Percentiles rank a stretch among this genome's conserved stretches.
Conservation (phyloP, 2,329 filamentous ascomycete genomes). For the Talaromyces sp. region DNA sequence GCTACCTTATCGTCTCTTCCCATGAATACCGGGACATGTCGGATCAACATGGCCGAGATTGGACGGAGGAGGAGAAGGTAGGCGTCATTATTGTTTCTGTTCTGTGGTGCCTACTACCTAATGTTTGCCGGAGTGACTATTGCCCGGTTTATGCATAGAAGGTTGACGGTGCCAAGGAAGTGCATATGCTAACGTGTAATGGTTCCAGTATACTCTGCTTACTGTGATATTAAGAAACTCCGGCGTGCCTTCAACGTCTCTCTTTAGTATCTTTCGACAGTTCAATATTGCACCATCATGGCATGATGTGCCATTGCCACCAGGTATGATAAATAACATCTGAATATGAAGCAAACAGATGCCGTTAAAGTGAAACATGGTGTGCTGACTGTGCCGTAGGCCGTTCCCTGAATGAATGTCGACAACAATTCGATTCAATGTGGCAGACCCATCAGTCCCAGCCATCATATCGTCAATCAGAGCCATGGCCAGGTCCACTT, state of each 20-base stretch:
- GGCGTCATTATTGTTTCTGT: conserved; percentile 9
- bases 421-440: conserved; percentile 14
- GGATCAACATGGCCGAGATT: conserved; percentile 41
- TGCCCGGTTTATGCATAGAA: background rate
- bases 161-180: background rate
- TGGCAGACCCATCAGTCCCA: conserved; percentile 14
- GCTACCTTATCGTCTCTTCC: conserved; percentile 19
- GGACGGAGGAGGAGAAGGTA: conserved; percentile 48
- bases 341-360: background rate
- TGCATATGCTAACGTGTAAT: conserved; percentile 6
- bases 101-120: background rate
- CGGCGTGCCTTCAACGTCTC: conserved; percentile 34
- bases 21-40: conserved; percentile 44
- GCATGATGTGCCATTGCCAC: conserved; percentile 42
- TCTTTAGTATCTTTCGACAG: conserved; percentile 39
- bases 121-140: background rate
- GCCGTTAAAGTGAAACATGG: background rate
- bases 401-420: conserved; percentile 17
- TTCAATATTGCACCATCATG: conserved; percentile 36
- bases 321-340: conserved; percentile 31
- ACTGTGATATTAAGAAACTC: conserved; percentile 43
- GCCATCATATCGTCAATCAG: conserved; percentile 8
- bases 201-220: conserved; percentile 37
- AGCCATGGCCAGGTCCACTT: conserved; percentile 16
- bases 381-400: conserved; percentile 17